These are phyloP conservation scores for Alternaria infectoria DNA, from an alignment of 2,329 filamentous ascomycete species.

Conservation along the genomic window DNA sequence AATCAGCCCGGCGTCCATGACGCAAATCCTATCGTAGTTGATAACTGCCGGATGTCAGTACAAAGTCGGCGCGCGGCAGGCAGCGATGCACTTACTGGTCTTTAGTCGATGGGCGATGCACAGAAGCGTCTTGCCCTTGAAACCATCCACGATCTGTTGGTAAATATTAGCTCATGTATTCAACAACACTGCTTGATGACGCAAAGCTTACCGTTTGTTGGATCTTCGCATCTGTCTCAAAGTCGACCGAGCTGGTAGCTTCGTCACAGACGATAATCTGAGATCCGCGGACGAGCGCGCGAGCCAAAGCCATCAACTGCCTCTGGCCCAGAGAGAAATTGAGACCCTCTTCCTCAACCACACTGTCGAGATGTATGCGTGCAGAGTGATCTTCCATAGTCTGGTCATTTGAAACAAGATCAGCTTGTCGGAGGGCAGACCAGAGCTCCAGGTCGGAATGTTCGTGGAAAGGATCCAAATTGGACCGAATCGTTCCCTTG, in stretches of 20 bases:
- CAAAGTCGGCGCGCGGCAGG: neutral
- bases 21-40: constrained; percentile 91
- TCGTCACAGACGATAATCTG: constrained; percentile 98
- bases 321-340: constrained; percentile 80
- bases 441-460: constrained; percentile 79
- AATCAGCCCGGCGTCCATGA: constrained; percentile 90
- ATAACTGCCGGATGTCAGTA: constrained; percentile 63
- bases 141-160: constrained; percentile 81
- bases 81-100: constrained; percentile 55
- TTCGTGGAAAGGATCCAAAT: constrained; percentile 81
- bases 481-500: constrained; percentile 78
- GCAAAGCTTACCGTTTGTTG: constrained; percentile 78
- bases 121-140: constrained; percentile 83
- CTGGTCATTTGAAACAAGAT: constrained; percentile 65
- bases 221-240: constrained; percentile 96
- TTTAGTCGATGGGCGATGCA: constrained; percentile 92
- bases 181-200: neutral
- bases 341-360: constrained; percentile 91
- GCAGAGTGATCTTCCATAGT: constrained; percentile 54
- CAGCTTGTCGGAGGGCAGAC: constrained; percentile 77
- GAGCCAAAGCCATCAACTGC: constrained; percentile 91
- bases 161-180: constrained; percentile 59
- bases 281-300: constrained; percentile 83
- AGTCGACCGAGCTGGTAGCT: constrained; percentile 67
- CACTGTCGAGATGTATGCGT: constrained; percentile 80